phyloP scores from a whole-genome alignment of 805 yeast genomes.

The Clavispora vitiphila region DNA sequence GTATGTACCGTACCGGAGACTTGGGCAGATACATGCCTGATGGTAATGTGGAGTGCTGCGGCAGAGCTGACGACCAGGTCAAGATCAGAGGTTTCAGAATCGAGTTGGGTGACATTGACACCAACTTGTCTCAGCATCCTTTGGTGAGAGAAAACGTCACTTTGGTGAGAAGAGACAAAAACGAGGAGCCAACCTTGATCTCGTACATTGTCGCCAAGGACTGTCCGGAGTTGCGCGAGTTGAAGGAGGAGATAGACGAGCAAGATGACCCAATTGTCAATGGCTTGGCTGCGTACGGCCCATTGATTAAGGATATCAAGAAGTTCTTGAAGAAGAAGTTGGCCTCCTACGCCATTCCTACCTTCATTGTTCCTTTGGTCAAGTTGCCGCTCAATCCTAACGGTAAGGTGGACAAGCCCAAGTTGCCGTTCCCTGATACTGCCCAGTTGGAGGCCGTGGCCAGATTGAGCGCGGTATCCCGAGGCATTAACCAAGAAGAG shows the following conservation, averaged over 20 bases:
- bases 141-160: conserved; percentile 90
- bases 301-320: conserved; percentile 75
- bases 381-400: conserved; percentile 93
- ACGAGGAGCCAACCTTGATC: conserved; percentile 86
- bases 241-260: conserved; percentile 45
- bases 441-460: conserved; percentile 81
- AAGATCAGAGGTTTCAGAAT: conserved; percentile 98
- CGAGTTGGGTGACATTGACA: conserved; percentile 96
- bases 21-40: conserved; percentile 94
- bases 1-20: conserved; percentile 96
- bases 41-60: conserved; percentile 97
- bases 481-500: conserved; percentile 40
- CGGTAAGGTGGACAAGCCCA: conserved; percentile 97
- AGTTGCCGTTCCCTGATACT: conserved; percentile 88
- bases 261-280: conserved; percentile 61
- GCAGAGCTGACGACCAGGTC: conserved; percentile 98
- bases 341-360: conserved; percentile 91
- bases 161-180: conserved; percentile 83
- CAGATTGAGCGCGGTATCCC: conserved; percentile 33
- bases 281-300: conserved; percentile 72
- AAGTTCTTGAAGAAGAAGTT: conserved; percentile 74
- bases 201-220: conserved; percentile 83
- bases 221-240: conserved; percentile 39
- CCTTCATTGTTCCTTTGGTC: conserved; percentile 80
- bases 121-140: conserved; percentile 92